Conservation (phyloP, 768 basidiomycete species). For the Clitopilus hobsonii region DNA sequence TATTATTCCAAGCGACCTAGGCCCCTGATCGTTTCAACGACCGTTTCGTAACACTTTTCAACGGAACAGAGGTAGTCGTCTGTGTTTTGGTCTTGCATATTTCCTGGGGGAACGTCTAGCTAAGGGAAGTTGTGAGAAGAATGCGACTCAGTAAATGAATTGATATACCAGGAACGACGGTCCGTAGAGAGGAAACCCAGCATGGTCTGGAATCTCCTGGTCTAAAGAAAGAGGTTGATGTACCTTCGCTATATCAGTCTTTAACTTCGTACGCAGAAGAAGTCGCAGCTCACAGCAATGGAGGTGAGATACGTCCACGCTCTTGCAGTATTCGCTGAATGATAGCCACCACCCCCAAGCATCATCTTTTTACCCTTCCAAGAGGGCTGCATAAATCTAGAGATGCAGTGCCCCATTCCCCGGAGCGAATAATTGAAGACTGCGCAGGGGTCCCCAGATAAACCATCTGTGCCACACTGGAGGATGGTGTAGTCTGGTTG, state of each 20-base stretch:
- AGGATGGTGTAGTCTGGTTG: conserved; percentile 75
- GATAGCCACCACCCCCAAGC: conserved; percentile 86
- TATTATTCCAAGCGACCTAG: neutral
- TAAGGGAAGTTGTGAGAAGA: conserved; percentile 9
- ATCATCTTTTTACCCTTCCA: conserved; percentile 64
- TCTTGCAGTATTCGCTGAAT: conserved; percentile 76
- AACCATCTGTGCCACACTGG: conserved; percentile 84
- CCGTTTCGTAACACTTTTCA: conserved; percentile 32
- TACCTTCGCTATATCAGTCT: conserved; percentile 33
- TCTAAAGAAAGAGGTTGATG: conserved; percentile 52
- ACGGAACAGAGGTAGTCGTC: conserved; percentile 48
- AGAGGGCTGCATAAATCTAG: conserved; percentile 34
- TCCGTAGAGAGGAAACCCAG: conserved; percentile 64
- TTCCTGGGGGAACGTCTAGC: conserved; percentile 71
- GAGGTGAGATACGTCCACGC: conserved; percentile 86
- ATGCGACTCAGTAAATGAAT: neutral
- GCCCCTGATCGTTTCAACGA: conserved; percentile 23
- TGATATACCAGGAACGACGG: conserved; percentile 64
- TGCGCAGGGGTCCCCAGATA: conserved; percentile 79
- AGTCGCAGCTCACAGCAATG: conserved; percentile 47
- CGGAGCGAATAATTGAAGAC: conserved; percentile 70
- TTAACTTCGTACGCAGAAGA: too few relatives aligned
- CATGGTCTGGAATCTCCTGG: conserved; percentile 71
- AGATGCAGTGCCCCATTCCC: conserved; percentile 62
- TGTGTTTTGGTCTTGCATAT: conserved; percentile 70